These are phyloP conservation scores for Cladosporium sp. DNA, from an alignment of 2,329 filamentous ascomycete species.

Conservation along the genomic window DNA sequence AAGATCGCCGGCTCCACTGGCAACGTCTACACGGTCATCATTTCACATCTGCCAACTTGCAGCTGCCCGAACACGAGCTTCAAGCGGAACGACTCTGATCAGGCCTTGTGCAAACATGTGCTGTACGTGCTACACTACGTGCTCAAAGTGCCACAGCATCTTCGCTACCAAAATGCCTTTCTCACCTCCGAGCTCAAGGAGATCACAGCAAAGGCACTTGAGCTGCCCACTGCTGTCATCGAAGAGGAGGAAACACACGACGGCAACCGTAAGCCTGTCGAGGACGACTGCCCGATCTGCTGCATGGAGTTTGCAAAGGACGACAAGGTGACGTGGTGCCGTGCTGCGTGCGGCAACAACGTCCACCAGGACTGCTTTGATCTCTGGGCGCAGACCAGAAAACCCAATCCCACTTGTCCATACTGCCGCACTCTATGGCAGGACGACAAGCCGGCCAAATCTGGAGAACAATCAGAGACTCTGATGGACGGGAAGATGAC, in stretches of 20 bases:
- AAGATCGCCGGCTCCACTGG: slow-evolving; percentile 63
- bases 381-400: slow-evolving; percentile 47
- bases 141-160: slow-evolving; percentile 57
- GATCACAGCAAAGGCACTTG: slow-evolving; percentile 57
- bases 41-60: slow-evolving; percentile 52
- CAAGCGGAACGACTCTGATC: slow-evolving; percentile 40
- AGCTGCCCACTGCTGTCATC: slow-evolving; percentile 45
- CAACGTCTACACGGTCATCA: slow-evolving; percentile 61
- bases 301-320: slow-evolving; percentile 57
- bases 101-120: slow-evolving; percentile 62
- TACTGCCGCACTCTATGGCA: slow-evolving; percentile 37
- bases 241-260: slow-evolving; percentile 38
- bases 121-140: slow-evolving; percentile 62
- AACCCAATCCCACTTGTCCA: slow-evolving; percentile 33
- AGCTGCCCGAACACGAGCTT: slow-evolving; percentile 30
- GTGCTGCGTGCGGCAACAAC: slow-evolving; percentile 63
- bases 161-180: slow-evolving; percentile 63
- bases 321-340: slow-evolving; percentile 59
- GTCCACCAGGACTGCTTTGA: slow-evolving; percentile 61
- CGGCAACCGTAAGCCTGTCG: slow-evolving; percentile 59
- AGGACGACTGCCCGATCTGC: slow-evolving; percentile 66
- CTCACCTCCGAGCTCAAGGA: slow-evolving; percentile 59
- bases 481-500: slow-evolving; percentile 28
- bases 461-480: slow-evolving; percentile 22
- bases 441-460: slow-evolving; percentile 25